A percentile compares a stretch with the other conserved stretches of the same genome.
Conservation (phyloP, 2,329 filamentous ascomycete genomes). For the Phialophora verrucosa region DNA sequence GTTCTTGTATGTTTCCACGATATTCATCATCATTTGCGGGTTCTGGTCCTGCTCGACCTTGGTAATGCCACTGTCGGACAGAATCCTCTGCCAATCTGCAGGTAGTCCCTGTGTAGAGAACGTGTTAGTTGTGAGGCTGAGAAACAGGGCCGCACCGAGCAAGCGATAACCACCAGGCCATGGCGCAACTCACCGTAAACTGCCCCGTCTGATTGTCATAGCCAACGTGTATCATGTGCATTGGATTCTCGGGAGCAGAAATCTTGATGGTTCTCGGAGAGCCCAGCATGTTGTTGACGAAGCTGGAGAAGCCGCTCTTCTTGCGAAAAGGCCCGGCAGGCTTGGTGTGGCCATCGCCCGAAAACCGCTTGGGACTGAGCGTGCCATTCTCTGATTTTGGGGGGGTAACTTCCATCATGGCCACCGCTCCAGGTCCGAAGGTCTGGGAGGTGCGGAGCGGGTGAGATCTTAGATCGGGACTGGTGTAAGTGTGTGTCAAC, state of each 20-base stretch:
- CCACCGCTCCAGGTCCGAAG: slow-evolving; percentile 47
- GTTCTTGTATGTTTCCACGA: slow-evolving; percentile 96
- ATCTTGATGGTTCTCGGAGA: slow-evolving; percentile 91
- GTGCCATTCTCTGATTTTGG: slow-evolving; percentile 55
- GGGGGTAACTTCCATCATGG: slow-evolving; percentile 58
- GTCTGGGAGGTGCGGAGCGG: slow-evolving; percentile 68
- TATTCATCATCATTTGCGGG: slow-evolving; percentile 92
- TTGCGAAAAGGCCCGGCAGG: slow-evolving; percentile 62
- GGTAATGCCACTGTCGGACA: slow-evolving; percentile 94
- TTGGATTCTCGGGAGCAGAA: slow-evolving; percentile 95
- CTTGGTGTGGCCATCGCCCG: slow-evolving; percentile 60
- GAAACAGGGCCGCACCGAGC: background rate
- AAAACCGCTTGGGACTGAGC: slow-evolving; percentile 64
- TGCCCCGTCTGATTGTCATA: slow-evolving; percentile 96
- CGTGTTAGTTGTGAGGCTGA: slow-evolving; percentile 12
- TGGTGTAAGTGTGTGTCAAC: slow-evolving; percentile 57
- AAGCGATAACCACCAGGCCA: background rate
- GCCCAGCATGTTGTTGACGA: slow-evolving; percentile 82
- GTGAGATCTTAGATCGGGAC: slow-evolving; percentile 62
- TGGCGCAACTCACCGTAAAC: slow-evolving; percentile 75
- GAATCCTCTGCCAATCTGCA: slow-evolving; percentile 95
- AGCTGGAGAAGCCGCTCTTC: slow-evolving; percentile 86
- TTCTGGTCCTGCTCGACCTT: slow-evolving; percentile 96
- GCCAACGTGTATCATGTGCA: slow-evolving; percentile 96
- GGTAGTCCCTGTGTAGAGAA: slow-evolving; percentile 76